Evolutionary conservation across 2,329 filamentous ascomycete species (phyloP), one percentile per base, ranked within the genome.

Genomic region (Paecilomyces sp.): DNA sequence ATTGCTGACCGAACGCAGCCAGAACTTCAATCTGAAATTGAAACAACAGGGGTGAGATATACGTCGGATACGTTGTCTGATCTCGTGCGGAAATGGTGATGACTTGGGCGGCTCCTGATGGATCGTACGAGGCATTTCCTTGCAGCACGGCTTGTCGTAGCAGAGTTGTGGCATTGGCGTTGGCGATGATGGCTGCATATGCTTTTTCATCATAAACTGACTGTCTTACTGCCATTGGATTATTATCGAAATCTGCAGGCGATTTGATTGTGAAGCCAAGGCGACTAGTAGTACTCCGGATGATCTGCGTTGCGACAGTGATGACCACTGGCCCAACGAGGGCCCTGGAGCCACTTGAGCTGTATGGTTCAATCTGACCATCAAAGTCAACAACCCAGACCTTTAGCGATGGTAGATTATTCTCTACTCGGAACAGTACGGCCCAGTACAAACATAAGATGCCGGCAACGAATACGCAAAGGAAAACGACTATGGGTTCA

Each of bases 301-400:
- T 63, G 56, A 81, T 72, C n/a, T 78, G 64, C 47, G 80, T 68
- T 0, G 78, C 80, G 0, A 80, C 69, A 31, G 79, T 66, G 1
- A 77, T 78, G 11, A 86, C 77, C 0, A 77, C 71, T 0, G 83
- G 83, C 0, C 85, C 85, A n/a, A 88, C 78, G 1, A 88, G 65
- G 0, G 85, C 79, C 18, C 75, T 67, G 15, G 76, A 33, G 31
- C 6, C 8, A 33, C 31, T 75, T 3, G 74, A 72, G 36, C 75
- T 76, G 63, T 83, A 86, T 1, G 84, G 84, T 1, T 80, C 74
- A 2, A 78, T 67, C 54, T 79, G 77, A 3, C 81, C 82, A 67
- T 89, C 86, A 63, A 88, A 87, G 68, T 88, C 84, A 30, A 88
- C 85, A 1, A 88, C 80, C 61, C 83, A 81, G 8, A 88, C 76